Evolutionary conservation across 257 asterid genomes (phyloP), one percentile per base, ranked within the genome.

Genomic region (Gentiana macrophylla): DNA sequence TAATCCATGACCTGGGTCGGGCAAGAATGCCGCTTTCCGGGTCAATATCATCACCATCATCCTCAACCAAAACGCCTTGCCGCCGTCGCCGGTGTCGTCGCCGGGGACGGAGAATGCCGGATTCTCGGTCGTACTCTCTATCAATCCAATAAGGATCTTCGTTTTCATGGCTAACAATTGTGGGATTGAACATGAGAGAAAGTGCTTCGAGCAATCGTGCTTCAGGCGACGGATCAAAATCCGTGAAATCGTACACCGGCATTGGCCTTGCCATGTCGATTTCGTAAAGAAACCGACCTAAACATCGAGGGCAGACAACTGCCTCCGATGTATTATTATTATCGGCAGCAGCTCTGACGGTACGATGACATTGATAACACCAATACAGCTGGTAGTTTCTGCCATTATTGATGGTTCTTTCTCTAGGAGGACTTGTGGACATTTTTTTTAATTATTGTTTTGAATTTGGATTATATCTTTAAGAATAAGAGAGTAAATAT

Each of bases 301-400:
- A 72, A 70, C 98, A 91, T 12, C 82, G 84, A 1, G 95, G 95
- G 24, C 98, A 86, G 33, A 66, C 12, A 41, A 72, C n/a, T 24
- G 24, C 24, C 51, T 71, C 73, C 2, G 85, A 68, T 0, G 83
- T 74, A 15, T 62, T 24, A 24, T 24, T 24, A 24, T 24, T 63
- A 4, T 62, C 65, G 0, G 81, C 55, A 6, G 84, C 68, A 24
- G 75, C 60, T 52, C 89, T 69, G 49, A 79, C 88, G 6, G 78
- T 62, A 6, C 73, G 84, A 66, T 84, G 96, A 75, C 96, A 91
- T 52, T 91, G 89, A 67, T 82, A 84, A 53, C 98, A 91, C 95
- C 95, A 84, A 56, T 80, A 84, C 57, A 70, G 67, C 57, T 36
- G 82, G 75, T 69, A 77, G 74, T 59, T 77, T 43, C 72, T 56